These are phyloP conservation scores for Prototheca stagnorum DNA, from an alignment of 163 green algal species.

Conservation along the genomic window DNA sequence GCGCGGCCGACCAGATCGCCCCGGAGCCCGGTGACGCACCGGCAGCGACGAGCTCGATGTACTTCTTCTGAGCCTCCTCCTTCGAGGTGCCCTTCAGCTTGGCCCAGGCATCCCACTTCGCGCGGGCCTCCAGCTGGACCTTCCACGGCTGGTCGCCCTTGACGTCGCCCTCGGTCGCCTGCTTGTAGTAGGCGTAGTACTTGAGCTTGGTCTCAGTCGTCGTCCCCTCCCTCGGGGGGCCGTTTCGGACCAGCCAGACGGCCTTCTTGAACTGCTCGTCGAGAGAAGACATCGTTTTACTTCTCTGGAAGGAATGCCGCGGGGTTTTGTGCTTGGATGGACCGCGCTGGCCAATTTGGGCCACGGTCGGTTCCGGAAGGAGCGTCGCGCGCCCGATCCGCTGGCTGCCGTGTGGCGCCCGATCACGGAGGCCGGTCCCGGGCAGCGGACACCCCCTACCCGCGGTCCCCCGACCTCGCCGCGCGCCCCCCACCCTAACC, in stretches of 20 bases:
- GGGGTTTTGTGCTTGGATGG: not conserved
- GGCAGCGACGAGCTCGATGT: conserved; percentile 55
- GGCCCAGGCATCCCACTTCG: conserved; percentile 60
- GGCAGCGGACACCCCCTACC: no score
- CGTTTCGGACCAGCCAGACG: conserved; percentile 47
- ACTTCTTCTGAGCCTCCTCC: conserved; percentile 54
- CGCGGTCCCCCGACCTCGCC: no score
- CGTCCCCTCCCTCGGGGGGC: conserved; percentile 22
- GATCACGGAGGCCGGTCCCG: no score
- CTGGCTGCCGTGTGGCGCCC: no score
- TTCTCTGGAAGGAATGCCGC: no score
- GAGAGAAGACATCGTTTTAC: no score
- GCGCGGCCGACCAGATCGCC: no score
- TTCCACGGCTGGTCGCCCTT: conserved; percentile 31
- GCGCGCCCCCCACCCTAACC: no score
- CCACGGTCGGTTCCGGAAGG: no score
- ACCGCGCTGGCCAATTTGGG: no score
- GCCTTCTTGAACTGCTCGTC: conserved; percentile 48
- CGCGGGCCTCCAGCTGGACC: conserved; percentile 39
- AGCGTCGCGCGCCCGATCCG: no score
- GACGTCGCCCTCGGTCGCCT: conserved; percentile 54
- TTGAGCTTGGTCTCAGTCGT: conserved; percentile 43
- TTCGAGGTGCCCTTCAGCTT: conserved; percentile 49
- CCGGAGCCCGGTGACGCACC: no score
- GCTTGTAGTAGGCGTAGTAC: conserved; percentile 55